These are phyloP conservation scores for Leccinum rimulosum DNA, from an alignment of 768 basidiomycete genomes.

Conservation along the genomic window DNA sequence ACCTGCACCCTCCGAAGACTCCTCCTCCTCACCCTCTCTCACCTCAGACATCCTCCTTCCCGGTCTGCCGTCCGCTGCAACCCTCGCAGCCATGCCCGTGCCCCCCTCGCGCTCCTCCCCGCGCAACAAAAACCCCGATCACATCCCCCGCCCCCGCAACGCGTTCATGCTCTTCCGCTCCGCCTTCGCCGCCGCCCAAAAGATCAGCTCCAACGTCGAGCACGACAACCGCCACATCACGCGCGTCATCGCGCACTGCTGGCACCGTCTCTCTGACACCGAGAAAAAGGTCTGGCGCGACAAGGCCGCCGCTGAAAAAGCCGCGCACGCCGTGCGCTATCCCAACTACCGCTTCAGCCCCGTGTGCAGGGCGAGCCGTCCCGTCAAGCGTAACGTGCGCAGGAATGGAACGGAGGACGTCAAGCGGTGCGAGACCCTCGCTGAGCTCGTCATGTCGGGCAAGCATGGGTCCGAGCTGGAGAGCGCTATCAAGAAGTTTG, in stretches of 20 bases:
- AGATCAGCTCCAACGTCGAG: slow-evolving; percentile 47
- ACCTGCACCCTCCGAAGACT: neutral
- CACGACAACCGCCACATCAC: slow-evolving; percentile 59
- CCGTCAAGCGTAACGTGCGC: slow-evolving; percentile 49
- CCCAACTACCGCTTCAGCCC: slow-evolving; percentile 59
- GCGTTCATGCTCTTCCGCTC: slow-evolving; percentile 61
- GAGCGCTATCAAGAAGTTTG: slow-evolving; percentile 40
- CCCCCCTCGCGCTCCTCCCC: slow-evolving; percentile 28
- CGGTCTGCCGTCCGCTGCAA: slow-evolving; percentile 16
- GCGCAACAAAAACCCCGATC: slow-evolving; percentile 39
- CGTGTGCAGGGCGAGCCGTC: slow-evolving; percentile 40
- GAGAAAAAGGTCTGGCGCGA: slow-evolving; percentile 52
- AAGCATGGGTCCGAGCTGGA: slow-evolving; percentile 49
- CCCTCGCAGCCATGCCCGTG: slow-evolving; percentile 29
- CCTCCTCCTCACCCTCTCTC: neutral
- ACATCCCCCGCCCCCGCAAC: slow-evolving; percentile 39
- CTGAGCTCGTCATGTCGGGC: slow-evolving; percentile 48
- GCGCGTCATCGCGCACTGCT: slow-evolving; percentile 52
- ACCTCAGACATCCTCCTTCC: slow-evolving; percentile 6
- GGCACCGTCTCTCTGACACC: slow-evolving; percentile 49
- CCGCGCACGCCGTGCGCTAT: slow-evolving; percentile 45
- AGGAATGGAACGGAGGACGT: slow-evolving; percentile 48
- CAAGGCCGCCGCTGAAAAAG: slow-evolving; percentile 51
- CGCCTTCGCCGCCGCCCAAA: slow-evolving; percentile 53
- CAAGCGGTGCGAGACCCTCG: slow-evolving; percentile 48